Conservation (phyloP, 2,329 filamentous ascomycete species). For the Grosmannia huntii region DNA sequence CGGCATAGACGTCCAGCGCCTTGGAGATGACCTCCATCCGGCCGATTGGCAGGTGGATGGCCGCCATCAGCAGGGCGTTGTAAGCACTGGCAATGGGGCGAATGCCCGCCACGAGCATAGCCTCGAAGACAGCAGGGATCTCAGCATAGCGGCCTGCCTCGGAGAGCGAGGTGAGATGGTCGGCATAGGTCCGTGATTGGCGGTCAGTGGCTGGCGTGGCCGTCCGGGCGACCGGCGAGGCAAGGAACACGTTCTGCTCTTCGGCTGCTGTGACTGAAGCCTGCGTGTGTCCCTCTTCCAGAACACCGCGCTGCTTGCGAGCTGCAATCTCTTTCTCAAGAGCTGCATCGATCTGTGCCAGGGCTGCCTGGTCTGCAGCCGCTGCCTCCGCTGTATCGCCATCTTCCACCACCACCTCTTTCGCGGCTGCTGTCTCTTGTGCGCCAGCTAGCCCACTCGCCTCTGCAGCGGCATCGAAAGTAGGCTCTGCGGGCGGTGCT, state of each 20-base stretch:
- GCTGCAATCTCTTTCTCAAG: conserved; percentile 65
- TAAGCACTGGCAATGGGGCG: conserved; percentile 78
- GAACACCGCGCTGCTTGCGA: conserved; percentile 30
- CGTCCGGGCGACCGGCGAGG: conserved; percentile 34
- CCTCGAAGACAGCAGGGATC: conserved; percentile 83
- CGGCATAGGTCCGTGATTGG: conserved; percentile 59
- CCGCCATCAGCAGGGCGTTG: conserved; percentile 76
- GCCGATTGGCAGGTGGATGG: conserved; percentile 67
- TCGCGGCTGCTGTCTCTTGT: not conserved
- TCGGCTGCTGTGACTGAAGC: conserved; percentile 17
- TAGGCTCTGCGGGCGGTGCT: not conserved
- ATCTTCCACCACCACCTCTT: not conserved
- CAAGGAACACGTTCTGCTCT: conserved; percentile 23
- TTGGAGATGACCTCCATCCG: conserved; percentile 79
- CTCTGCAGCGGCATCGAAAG: not conserved
- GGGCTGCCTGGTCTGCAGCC: conserved; percentile 36
- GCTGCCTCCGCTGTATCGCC: not conserved
- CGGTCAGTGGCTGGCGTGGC: conserved; percentile 48
- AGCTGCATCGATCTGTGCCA: conserved; percentile 76
- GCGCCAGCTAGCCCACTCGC: not conserved
- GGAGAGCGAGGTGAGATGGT: conserved; percentile 64
- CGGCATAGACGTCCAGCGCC: conserved; percentile 86
- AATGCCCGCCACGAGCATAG: conserved; percentile 71
- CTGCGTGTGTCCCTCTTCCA: conserved; percentile 26
- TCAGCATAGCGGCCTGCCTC: conserved; percentile 65